Percentiles rank a stretch among this genome's conserved stretches.
phyloP scores from a whole-genome alignment of 805 yeast genomes.

The Hyphopichia homilentoma region DNA sequence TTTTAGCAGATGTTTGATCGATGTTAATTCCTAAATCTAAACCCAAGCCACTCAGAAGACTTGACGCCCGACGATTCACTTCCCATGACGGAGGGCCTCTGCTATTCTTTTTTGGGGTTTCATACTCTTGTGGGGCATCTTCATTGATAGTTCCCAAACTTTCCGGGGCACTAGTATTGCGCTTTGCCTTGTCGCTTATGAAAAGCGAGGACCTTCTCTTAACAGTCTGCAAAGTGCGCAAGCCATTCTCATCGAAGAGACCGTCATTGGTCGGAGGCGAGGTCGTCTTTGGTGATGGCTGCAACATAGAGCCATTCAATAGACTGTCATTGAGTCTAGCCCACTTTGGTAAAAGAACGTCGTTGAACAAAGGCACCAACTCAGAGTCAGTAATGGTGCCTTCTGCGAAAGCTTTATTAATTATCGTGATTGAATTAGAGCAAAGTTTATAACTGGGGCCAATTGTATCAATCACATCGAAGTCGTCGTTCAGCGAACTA shows the following conservation, averaged over 20 bases:
- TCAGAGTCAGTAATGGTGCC: slow-evolving; percentile 32
- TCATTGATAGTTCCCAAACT: neutral
- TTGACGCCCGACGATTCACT: no score
- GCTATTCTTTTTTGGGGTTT: slow-evolving; percentile 1
- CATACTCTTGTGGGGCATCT: no score
- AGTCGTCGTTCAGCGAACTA: slow-evolving; percentile 12
- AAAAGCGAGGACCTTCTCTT: slow-evolving; percentile 1
- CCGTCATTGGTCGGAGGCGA: neutral
- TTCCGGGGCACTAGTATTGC: neutral
- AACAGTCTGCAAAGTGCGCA: slow-evolving; percentile 14
- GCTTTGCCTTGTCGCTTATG: neutral
- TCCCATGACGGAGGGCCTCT: neutral
- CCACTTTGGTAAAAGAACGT: slow-evolving; percentile 24
- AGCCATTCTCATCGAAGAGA: slow-evolving; percentile 9
- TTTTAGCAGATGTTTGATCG: slow-evolving; percentile 19
- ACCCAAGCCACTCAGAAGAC: slow-evolving; percentile 27
- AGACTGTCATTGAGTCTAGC: slow-evolving; percentile 12
- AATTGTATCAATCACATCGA: slow-evolving; percentile 19
- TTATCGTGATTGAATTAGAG: slow-evolving; percentile 33
- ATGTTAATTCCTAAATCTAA: slow-evolving; percentile 26
- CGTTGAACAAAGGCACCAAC: slow-evolving; percentile 19
- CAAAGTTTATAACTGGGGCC: slow-evolving; percentile 33
- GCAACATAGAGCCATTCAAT: neutral
- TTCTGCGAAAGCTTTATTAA: slow-evolving; percentile 33
- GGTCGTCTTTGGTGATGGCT: slow-evolving; percentile 1